A percentile compares a stretch with the other conserved stretches of the same genome.
phyloP scores from a whole-genome alignment of 2,329 filamentous ascomycete genomes.

The Cladophialophora exuberans region DNA sequence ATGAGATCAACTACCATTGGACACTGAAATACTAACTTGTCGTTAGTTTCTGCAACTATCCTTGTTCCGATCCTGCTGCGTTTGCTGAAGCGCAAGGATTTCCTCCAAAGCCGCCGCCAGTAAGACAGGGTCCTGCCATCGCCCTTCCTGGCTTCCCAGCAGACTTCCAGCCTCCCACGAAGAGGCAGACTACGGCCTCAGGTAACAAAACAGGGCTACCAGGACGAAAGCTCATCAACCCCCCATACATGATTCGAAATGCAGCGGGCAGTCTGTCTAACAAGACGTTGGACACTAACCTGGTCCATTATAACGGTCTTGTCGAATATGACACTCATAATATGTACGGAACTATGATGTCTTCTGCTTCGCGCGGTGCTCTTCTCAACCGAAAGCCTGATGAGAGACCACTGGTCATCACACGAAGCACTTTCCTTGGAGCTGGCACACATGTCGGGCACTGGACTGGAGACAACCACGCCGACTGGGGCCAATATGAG shows the following conservation, averaged over 20 bases:
- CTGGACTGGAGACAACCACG: conserved; percentile 66
- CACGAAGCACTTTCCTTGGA: conserved; percentile 75
- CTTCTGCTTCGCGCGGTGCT: conserved; percentile 63
- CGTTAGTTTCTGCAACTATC: conserved; percentile 54
- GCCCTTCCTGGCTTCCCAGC: conserved; percentile 68
- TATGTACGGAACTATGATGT: conserved; percentile 78
- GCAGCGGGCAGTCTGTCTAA: conserved; percentile 56
- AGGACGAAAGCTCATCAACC: conserved; percentile 65
- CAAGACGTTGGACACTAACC: conserved; percentile 67
- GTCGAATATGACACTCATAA: conserved; percentile 78
- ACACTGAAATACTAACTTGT: not conserved
- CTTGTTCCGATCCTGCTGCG: conserved; percentile 56
- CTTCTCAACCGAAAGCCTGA: conserved; percentile 68
- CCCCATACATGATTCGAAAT: conserved; percentile 69
- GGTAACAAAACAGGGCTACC: conserved; percentile 59
- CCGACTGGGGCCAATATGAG: conserved; percentile 62
- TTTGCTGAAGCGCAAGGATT: conserved; percentile 52
- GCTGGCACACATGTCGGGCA: conserved; percentile 64
- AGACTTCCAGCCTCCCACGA: conserved; percentile 63
- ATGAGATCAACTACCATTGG: not conserved
- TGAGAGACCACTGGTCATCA: conserved; percentile 71
- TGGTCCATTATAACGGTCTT: conserved; percentile 69
- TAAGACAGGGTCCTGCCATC: conserved; percentile 58
- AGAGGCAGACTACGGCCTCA: conserved; percentile 20
- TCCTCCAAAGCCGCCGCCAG: conserved; percentile 64